Percentiles rank a stretch among this genome's conserved stretches.
These are phyloP conservation scores for Blepharisma japonicum DNA, from an alignment of 73 alveolate species.

Conservation along the genomic window DNA sequence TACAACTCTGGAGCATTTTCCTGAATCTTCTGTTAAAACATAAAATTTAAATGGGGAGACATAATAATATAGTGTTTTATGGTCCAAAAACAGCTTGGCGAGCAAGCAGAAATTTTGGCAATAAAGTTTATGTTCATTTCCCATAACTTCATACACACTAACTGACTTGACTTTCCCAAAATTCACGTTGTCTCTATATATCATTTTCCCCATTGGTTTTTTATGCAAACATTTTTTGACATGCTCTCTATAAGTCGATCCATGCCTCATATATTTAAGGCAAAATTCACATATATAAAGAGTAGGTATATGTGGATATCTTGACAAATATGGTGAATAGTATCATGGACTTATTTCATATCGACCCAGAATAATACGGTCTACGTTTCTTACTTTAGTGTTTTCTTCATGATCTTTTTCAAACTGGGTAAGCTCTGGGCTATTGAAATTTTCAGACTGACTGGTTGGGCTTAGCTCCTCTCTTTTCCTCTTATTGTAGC, in stretches of 20 bases:
- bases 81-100: slow-evolving; percentile 89
- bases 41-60: slow-evolving; percentile 83
- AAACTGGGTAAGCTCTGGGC: slow-evolving; percentile 40
- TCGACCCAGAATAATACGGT: slow-evolving; percentile 76
- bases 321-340: slow-evolving; percentile 82
- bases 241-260: slow-evolving; percentile 61
- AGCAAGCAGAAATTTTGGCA: slow-evolving; percentile 83
- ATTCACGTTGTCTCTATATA: slow-evolving; percentile 61
- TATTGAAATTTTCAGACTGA: slow-evolving; percentile 47
- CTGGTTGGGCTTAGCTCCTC: slow-evolving; percentile 43
- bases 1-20: slow-evolving; percentile 73
- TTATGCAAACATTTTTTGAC: slow-evolving; percentile 48
- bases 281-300: slow-evolving; percentile 88
- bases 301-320: slow-evolving; percentile 62
- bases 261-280: slow-evolving; percentile 76
- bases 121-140: slow-evolving; percentile 72
- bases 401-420: slow-evolving; percentile 80
- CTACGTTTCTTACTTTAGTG: slow-evolving; percentile 81
- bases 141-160: slow-evolving; percentile 73
- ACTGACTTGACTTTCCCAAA: slow-evolving; percentile 55
- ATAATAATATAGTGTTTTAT: slow-evolving; percentile 81
- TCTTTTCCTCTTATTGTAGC: slow-evolving; percentile 39
- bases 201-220: slow-evolving; percentile 6
- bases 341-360: slow-evolving; percentile 88
- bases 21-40: slow-evolving; percentile 77